A percentile compares a stretch with the other conserved stretches of the same genome.
Evolutionary conservation across 192 early-diverging fungal genomes (phyloP).

Genomic region (Dissophora ornata): DNA sequence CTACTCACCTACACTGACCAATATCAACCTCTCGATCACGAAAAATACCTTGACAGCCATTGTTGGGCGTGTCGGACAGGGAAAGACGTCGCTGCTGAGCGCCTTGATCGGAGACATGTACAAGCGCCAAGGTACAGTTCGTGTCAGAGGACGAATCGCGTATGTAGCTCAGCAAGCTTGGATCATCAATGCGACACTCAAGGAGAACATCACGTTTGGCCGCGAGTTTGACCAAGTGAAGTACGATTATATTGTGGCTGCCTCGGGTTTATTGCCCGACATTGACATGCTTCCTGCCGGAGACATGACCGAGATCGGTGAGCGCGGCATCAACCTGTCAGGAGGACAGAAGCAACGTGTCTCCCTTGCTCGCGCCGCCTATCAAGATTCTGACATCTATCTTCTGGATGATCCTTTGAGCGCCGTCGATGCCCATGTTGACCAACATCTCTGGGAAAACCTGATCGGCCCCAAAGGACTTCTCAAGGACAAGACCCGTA

Average conservation of each 20-base stretch:
- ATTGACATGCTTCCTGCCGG: slow-evolving; percentile 85
- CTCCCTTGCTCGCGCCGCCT: slow-evolving; percentile 78
- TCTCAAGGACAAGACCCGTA: slow-evolving; percentile 76
- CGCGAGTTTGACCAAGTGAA: slow-evolving; percentile 71
- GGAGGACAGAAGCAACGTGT: slow-evolving; percentile 90
- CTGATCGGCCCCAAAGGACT: slow-evolving; percentile 80
- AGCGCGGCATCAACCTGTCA: slow-evolving; percentile 89
- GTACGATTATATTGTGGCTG: slow-evolving; percentile 75
- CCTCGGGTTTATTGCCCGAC: slow-evolving; percentile 86
- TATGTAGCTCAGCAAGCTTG: slow-evolving; percentile 78
- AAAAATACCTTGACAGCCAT: slow-evolving; percentile 78
- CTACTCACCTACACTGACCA: slow-evolving; percentile 15
- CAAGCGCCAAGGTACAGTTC: slow-evolving; percentile 67
- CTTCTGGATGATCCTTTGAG: slow-evolving; percentile 89
- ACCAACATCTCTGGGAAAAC: slow-evolving; percentile 69
- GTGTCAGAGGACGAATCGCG: slow-evolving; percentile 69
- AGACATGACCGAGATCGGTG: slow-evolving; percentile 93
- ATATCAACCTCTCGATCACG: slow-evolving; percentile 45
- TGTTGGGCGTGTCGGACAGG: slow-evolving; percentile 83
- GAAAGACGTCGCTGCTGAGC: slow-evolving; percentile 63
- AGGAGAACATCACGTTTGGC: slow-evolving; percentile 94
- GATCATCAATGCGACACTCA: slow-evolving; percentile 93
- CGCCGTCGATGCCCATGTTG: slow-evolving; percentile 85
- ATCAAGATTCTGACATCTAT: slow-evolving; percentile 79
- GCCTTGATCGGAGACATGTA: slow-evolving; percentile 89